phyloP scores from a whole-genome alignment of 1,139 yeast species.

The Hansenula lynferdii region DNA sequence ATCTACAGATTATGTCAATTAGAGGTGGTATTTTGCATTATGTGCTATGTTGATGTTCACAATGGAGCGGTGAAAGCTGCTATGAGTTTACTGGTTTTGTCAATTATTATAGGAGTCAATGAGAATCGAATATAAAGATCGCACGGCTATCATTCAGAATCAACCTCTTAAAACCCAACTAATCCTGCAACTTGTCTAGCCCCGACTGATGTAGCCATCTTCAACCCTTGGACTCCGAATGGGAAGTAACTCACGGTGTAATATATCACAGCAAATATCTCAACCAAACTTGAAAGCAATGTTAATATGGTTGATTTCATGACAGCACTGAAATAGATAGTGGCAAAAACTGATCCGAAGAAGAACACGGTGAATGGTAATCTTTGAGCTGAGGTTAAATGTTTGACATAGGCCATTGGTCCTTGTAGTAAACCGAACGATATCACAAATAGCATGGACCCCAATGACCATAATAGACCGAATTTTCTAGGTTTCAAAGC shows the following conservation, averaged over 20 bases:
- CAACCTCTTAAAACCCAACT: constrained; percentile 19
- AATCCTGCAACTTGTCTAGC: constrained; percentile 71
- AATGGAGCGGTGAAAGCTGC: no score
- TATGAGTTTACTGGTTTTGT: no score
- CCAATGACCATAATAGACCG: constrained; percentile 88
- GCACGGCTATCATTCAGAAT: background rate
- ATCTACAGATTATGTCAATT: no score
- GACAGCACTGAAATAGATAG: constrained; percentile 54
- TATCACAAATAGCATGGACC: constrained; percentile 77
- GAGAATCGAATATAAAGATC: no score
- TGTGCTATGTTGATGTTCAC: no score
- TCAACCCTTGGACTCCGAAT: constrained; percentile 84
- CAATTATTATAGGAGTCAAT: no score
- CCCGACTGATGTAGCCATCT: constrained; percentile 76
- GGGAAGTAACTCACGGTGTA: constrained; percentile 93
- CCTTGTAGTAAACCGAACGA: constrained; percentile 94
- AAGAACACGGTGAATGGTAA: constrained; percentile 77
- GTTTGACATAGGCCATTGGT: constrained; percentile 72
- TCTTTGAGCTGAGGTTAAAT: constrained; percentile 70
- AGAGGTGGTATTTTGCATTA: no score
- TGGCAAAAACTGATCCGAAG: constrained; percentile 66
- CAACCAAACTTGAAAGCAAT: constrained; percentile 67
- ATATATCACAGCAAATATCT: constrained; percentile 80
- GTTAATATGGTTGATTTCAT: constrained; percentile 72
- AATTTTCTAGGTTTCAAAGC: constrained; percentile 90